These are phyloP conservation scores for Barnettozyma vustinii DNA, from an alignment of 805 yeast genomes.

Conservation along the genomic window DNA sequence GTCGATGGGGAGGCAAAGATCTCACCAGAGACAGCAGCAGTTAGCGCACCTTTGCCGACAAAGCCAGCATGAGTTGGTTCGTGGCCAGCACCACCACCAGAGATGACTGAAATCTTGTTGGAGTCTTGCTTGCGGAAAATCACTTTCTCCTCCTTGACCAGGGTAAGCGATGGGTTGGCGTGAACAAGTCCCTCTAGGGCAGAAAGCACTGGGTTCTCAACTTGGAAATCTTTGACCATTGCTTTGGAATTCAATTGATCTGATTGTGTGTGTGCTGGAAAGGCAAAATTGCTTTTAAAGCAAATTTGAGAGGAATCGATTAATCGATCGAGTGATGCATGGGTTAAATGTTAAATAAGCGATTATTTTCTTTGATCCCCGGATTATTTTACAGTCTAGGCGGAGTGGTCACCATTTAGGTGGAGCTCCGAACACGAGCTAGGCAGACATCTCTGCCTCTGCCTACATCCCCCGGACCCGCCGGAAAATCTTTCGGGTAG, in stretches of 20 bases:
- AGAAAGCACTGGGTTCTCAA: slow-evolving; percentile 31
- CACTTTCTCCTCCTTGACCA: slow-evolving; percentile 33
- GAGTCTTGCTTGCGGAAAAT: slow-evolving; percentile 29
- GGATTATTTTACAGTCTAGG: too few species aligned
- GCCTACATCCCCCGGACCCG: too few species aligned
- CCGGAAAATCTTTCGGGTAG: too few species aligned
- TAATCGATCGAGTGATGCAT: too few species aligned
- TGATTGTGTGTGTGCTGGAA: background rate
- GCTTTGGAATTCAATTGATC: background rate
- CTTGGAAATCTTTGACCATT: slow-evolving; percentile 34
- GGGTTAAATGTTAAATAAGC: too few species aligned
- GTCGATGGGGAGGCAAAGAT: slow-evolving; percentile 96
- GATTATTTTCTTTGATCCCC: too few species aligned
- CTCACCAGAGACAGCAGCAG: slow-evolving; percentile 86
- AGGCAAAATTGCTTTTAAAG: background rate
- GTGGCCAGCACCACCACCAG: slow-evolving; percentile 97
- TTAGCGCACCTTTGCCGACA: slow-evolving; percentile 77
- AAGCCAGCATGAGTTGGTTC: slow-evolving; percentile 93
- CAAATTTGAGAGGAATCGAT: too few species aligned
- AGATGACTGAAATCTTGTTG: slow-evolving; percentile 62
- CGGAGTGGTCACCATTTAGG: too few species aligned
- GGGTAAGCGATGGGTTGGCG: slow-evolving; percentile 32
- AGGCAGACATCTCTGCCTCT: too few species aligned
- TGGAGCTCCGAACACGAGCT: too few species aligned
- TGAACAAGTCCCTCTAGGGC: slow-evolving; percentile 35